These are phyloP conservation scores for Rhizomucor miehei DNA, from an alignment of 371 early-diverging fungal genomes.

Conservation along the genomic window DNA sequence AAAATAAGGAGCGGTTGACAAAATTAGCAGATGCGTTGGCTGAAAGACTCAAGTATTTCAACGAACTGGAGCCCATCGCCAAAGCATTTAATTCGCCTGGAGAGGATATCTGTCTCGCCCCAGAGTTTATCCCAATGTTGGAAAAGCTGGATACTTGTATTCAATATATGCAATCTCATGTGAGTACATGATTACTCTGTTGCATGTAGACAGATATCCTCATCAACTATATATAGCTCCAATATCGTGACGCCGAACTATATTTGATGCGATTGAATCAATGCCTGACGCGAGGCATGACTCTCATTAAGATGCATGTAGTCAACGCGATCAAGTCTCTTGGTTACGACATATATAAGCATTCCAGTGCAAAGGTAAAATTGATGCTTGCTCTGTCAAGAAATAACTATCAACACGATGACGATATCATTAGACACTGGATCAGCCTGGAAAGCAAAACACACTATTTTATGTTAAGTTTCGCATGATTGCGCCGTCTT, in stretches of 20 bases:
- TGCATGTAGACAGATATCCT: not conserved
- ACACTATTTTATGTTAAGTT: conserved; percentile 79
- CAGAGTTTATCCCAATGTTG: conserved; percentile 77
- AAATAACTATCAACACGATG: not conserved
- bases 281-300: conserved; percentile 87
- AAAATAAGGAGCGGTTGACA: conserved; percentile 53
- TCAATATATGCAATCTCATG: conserved; percentile 74
- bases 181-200: conserved; percentile 24
- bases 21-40: conserved; percentile 62
- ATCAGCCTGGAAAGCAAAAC: conserved; percentile 30
- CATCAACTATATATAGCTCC: conserved; percentile 32
- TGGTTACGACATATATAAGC: conserved; percentile 58
- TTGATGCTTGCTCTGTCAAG: too few species aligned
- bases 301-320: conserved; percentile 86
- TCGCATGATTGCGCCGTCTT: conserved; percentile 58
- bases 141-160: conserved; percentile 74
- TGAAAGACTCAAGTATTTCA: conserved; percentile 70
- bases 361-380: conserved; percentile 26
- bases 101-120: conserved; percentile 75
- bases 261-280: conserved; percentile 89
- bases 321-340: conserved; percentile 65
- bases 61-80: conserved; percentile 77
- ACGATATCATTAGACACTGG: conserved; percentile 8
- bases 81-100: conserved; percentile 78
- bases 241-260: conserved; percentile 82